Base-by-base conservation (phyloP, 1,139 yeast genomes). In the Spencermartinsiella ligniputridi region DNA sequence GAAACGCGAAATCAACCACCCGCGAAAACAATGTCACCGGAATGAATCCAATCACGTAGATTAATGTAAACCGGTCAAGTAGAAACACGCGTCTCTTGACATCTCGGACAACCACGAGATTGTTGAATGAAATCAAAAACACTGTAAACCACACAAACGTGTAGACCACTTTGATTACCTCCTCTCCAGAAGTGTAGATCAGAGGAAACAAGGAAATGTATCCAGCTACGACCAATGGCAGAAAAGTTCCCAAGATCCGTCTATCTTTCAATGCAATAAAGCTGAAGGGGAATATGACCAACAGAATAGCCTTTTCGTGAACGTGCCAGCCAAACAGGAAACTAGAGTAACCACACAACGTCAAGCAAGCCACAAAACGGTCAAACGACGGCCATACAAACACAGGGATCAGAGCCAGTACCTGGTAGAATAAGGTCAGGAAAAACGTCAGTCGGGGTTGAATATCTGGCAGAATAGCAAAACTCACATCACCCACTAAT, bases 251-350 rank as follows among this genome's bases (percentile, higher is more conserved):
- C 40, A 90, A 66, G 32, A 89, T 68, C 44, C 94, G 74, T 49
- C 83, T 75, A 59, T 89, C 96, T 30, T 77, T 73, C 12, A 82
- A 72, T 1, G 84, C 86, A 32, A 90, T 66, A 61, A 92, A 84
- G 3, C 94, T 75, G 61, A 88, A 79, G 1, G 99, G 98, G 58
- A 94, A 77, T n/a, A 92, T 85, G 2, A 90, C 83, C 25, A 89
- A 66, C 70, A 94, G 74, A 34, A 92, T 80, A 0, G 98, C 98
- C 73, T 92, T 92, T 65, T 90, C 98, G 67, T 92, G 98, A 20
- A 92, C 98, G 62, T 92, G 98, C 97, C 97, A 92, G 4, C 99
- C 98, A 66, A 92, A 92, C 44, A 92, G 68, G 60, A 87, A 92
- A 3, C 96, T 85, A 0, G 97, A 82, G 66, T 78, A 88, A 1